Conservation (phyloP, 768 basidiomycete genomes). For the Boletus reticuloceps region DNA sequence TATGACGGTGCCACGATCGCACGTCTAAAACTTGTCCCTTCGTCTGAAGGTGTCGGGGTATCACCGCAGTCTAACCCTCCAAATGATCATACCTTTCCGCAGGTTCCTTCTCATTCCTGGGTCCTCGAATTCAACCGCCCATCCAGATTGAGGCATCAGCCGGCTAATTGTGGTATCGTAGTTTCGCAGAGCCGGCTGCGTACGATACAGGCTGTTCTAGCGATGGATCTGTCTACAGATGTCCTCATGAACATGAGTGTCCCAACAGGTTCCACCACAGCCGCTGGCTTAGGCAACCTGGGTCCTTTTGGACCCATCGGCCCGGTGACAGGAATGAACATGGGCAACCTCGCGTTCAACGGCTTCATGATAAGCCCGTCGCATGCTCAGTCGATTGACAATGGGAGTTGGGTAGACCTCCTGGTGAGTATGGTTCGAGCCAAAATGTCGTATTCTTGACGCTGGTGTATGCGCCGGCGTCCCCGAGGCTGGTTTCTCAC, state of each 20-base stretch:
- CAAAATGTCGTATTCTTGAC: background rate
- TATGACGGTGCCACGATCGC: slow-evolving; percentile 55
- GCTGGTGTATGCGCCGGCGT: background rate
- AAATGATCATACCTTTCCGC: slow-evolving; percentile 26
- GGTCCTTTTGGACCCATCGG: slow-evolving; percentile 25
- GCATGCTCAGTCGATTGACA: slow-evolving; percentile 18
- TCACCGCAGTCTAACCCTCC: slow-evolving; percentile 13
- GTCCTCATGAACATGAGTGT: slow-evolving; percentile 24
- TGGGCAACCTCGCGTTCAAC: slow-evolving; percentile 27
- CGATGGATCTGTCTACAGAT: slow-evolving; percentile 23
- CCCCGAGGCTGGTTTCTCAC: background rate
- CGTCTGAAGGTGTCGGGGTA: slow-evolving; percentile 15
- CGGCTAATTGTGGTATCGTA: slow-evolving; percentile 53
- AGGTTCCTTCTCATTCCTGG: slow-evolving; percentile 45
- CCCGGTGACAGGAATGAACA: slow-evolving; percentile 15
- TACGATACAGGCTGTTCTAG: slow-evolving; percentile 68
- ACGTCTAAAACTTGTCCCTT: slow-evolving; percentile 43
- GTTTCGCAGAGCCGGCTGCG: slow-evolving; percentile 73
- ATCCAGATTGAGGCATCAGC: slow-evolving; percentile 33
- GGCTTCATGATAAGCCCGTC: slow-evolving; percentile 21
- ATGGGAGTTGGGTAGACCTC: slow-evolving; percentile 31
- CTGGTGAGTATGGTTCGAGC: slow-evolving; percentile 22
- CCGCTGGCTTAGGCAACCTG: slow-evolving; percentile 20
- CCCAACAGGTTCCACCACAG: slow-evolving; percentile 9
- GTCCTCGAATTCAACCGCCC: slow-evolving; percentile 66